These are phyloP conservation scores for Wallacemonas rigidus DNA, from an alignment of 208 protist species.

Conservation along the genomic window DNA sequence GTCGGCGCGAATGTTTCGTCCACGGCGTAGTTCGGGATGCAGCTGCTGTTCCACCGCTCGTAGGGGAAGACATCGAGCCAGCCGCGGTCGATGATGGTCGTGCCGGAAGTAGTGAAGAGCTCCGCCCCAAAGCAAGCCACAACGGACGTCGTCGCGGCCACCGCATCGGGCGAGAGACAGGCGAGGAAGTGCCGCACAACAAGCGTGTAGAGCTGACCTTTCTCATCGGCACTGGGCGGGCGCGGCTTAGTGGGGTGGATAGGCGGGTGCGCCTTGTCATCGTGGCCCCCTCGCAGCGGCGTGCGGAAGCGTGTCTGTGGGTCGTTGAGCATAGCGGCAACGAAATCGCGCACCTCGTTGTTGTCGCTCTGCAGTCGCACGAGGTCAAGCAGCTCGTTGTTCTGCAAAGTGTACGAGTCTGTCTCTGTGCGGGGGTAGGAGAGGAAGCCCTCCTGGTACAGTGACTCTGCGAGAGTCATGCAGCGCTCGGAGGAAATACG, in stretches of 20 bases:
- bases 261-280: constrained; percentile 98
- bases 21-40: constrained; percentile 91
- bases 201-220: constrained; percentile 93
- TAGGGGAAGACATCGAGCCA: constrained; percentile 95
- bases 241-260: constrained; percentile 96
- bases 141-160: constrained; percentile 88
- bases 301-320: constrained; percentile 71
- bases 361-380: constrained; percentile 73
- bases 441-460: constrained; percentile 92
- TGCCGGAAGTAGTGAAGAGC: constrained; percentile 85
- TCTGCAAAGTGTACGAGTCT: constrained; percentile 91
- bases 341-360: constrained; percentile 60
- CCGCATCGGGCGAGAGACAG: constrained; percentile 94
- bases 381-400: constrained; percentile 83
- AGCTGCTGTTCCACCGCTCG: constrained; percentile 84
- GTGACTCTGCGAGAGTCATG: constrained; percentile 94
- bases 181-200: constrained; percentile 98
- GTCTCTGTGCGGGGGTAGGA: constrained; percentile 99
- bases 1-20: constrained; percentile 92
- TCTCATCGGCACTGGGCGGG: constrained; percentile 44
- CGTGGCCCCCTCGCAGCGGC: constrained; percentile 93
- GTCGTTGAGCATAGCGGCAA: constrained; percentile 53
- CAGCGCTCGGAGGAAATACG: constrained; percentile 92
- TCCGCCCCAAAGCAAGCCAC: constrained; percentile 75
- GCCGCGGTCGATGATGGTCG: constrained; percentile 90